phyloP scores from a whole-genome alignment of 1,284 basidiomycete genomes.

The Agroathelia rolfsii region DNA sequence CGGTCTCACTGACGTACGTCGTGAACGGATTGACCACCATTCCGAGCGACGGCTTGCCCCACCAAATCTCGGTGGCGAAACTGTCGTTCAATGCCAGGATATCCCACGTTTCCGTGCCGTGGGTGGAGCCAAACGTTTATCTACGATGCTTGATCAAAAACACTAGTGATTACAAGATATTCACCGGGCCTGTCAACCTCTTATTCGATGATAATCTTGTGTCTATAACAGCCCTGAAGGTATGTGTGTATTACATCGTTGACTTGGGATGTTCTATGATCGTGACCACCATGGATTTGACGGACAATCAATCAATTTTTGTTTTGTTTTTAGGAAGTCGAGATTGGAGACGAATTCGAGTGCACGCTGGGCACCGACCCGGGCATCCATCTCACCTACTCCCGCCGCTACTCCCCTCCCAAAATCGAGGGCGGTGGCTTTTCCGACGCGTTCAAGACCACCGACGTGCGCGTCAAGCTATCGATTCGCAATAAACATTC shows the following conservation, averaged over 20 bases:
- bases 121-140: conserved; percentile 34
- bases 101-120: conserved; percentile 39
- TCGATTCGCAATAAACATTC: conserved; percentile 39
- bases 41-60: conserved; percentile 40
- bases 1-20: conserved; percentile 37
- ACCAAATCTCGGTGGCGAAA: conserved; percentile 42
- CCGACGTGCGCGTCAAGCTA: conserved; percentile 33
- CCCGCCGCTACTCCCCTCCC: conserved; percentile 26
- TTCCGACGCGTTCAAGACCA: conserved; percentile 31
- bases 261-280: too few species aligned
- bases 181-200: conserved; percentile 40
- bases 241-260: too few species aligned
- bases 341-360: conserved; percentile 37
- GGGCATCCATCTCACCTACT: conserved; percentile 36
- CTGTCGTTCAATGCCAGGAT: conserved; percentile 36
- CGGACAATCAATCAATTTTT: too few species aligned
- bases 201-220: conserved; percentile 42
- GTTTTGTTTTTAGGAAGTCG: conserved; percentile 30
- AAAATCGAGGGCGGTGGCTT: conserved; percentile 29
- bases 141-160: conserved; percentile 43
- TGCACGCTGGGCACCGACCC: conserved; percentile 46
- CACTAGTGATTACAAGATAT: conserved; percentile 38
- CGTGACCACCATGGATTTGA: too few species aligned
- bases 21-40: conserved; percentile 39
- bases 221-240: conserved; percentile 34